A percentile compares a stretch with the other conserved stretches of the same genome.
Conservation (phyloP, 2,329 filamentous ascomycete species). For the Neopestalotiopsis rosae region DNA sequence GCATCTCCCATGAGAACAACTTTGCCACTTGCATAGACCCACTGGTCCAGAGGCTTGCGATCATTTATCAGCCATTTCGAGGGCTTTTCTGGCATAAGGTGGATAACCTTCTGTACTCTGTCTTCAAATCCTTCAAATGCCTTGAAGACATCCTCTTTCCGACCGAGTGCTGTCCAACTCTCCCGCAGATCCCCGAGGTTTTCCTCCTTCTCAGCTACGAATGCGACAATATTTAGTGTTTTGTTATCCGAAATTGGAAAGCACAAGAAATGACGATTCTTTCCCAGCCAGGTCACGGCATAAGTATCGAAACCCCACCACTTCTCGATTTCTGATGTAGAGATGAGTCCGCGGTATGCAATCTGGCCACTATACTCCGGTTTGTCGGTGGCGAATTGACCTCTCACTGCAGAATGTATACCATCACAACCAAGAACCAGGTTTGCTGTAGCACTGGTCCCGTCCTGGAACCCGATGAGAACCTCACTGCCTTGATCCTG, state of each 20-base stretch:
- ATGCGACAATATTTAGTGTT: conserved; percentile 42
- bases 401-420: conserved; percentile 36
- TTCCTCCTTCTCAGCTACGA: conserved; percentile 37
- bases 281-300: conserved; percentile 37
- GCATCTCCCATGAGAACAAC: conserved; percentile 52
- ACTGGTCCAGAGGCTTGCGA: conserved; percentile 9
- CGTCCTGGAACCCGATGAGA: conserved; percentile 32
- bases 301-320: conserved; percentile 35
- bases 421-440: conserved; percentile 39
- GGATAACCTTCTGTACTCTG: conserved; percentile 8
- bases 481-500: conserved; percentile 21
- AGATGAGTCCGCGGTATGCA: conserved; percentile 30
- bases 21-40: conserved; percentile 30
- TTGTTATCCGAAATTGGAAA: conserved; percentile 42
- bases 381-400: conserved; percentile 26
- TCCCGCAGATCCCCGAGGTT: conserved; percentile 38
- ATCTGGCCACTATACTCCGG: conserved; percentile 30
- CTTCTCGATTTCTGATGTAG: conserved; percentile 23
- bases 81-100: conserved; percentile 10
- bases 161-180: conserved; percentile 39
- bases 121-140: conserved; percentile 12
- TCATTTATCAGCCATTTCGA: conserved; percentile 14
- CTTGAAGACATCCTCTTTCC: conserved; percentile 22
- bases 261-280: conserved; percentile 41
- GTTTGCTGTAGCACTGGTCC: conserved; percentile 27